Evolutionary conservation across 1,284 basidiomycete genomes (phyloP).

Genomic region (Paramarasmius palmivorus): DNA sequence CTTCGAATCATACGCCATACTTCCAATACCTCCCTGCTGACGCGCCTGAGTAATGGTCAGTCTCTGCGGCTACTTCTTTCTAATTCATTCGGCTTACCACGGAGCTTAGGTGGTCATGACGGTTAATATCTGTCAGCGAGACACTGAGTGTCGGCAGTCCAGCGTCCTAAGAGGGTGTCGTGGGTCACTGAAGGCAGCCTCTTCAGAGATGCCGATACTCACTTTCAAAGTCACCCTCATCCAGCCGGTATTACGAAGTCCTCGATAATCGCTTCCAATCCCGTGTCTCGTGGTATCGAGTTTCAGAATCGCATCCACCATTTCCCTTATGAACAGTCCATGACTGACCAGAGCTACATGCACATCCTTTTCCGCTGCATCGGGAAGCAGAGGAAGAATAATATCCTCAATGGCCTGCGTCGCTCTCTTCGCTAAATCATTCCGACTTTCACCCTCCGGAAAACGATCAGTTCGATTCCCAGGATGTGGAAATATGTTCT

Average conservation of each 20-base stretch:
- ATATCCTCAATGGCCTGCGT: slow-evolving; percentile 57
- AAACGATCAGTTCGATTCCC: slow-evolving; percentile 55
- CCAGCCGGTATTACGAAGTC: slow-evolving; percentile 74
- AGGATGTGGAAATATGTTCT: slow-evolving; percentile 52
- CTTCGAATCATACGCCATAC: slow-evolving; percentile 68
- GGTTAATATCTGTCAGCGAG: slow-evolving; percentile 53
- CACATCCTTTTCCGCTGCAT: slow-evolving; percentile 36
- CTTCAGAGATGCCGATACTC: slow-evolving; percentile 36
- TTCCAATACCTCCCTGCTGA: slow-evolving; percentile 79
- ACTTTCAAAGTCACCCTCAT: slow-evolving; percentile 52
- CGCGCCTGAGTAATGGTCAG: slow-evolving; percentile 49
- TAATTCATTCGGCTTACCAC: slow-evolving; percentile 45
- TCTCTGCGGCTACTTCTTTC: slow-evolving; percentile 1
- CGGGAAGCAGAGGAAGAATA: slow-evolving; percentile 58
- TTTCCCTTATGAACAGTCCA: slow-evolving; percentile 74
- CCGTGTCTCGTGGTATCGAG: slow-evolving; percentile 11
- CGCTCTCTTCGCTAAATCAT: slow-evolving; percentile 69
- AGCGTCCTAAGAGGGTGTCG: neutral
- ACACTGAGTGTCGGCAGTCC: slow-evolving; percentile 33
- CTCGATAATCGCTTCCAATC: slow-evolving; percentile 41
- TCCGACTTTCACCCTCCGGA: slow-evolving; percentile 71
- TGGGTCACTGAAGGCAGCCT: neutral
- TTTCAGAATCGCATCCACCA: slow-evolving; percentile 52
- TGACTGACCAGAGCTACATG: slow-evolving; percentile 81
- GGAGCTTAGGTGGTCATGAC: slow-evolving; percentile 52